Percentiles rank a stretch among this genome's conserved stretches.
Evolutionary conservation across 768 basidiomycete species (phyloP).

Genomic region (Termitomyces sp.): DNA sequence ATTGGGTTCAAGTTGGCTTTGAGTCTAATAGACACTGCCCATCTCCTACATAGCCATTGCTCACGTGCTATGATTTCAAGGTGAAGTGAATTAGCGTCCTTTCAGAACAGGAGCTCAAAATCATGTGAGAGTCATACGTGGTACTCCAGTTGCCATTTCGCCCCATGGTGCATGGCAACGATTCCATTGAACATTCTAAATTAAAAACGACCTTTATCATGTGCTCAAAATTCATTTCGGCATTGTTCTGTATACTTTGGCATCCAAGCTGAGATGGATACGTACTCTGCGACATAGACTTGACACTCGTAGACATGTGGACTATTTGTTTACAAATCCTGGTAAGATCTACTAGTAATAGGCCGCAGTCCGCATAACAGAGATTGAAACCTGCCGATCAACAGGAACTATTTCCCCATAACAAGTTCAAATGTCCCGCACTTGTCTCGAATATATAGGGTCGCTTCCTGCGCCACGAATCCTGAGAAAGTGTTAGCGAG

Average conservation of each 20-base stretch:
- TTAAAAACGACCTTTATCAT: background rate
- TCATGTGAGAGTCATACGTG: no score
- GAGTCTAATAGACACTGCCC: no score
- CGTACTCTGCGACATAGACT: no score
- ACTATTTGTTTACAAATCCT: no score
- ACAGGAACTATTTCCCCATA: background rate
- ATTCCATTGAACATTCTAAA: background rate
- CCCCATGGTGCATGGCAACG: background rate
- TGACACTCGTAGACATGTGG: no score
- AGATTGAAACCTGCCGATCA: conserved; percentile 1
- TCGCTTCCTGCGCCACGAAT: conserved; percentile 9
- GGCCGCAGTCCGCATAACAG: background rate
- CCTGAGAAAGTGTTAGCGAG: background rate
- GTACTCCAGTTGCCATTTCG: no score
- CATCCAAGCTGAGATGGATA: conserved; percentile 14
- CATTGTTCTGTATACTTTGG: background rate
- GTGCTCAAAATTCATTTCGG: conserved; percentile 2
- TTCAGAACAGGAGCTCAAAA: no score
- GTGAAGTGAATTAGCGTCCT: no score
- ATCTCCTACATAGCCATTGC: no score
- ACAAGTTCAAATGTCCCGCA: background rate
- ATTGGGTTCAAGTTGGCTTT: no score
- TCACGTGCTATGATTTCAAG: no score
- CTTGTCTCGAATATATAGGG: background rate
- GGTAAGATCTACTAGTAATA: background rate